Evolutionary conservation across 176 grass and related monocot species (phyloP), one percentile per base, ranked within the genome.

Genomic region (Leersia perrieri): DNA sequence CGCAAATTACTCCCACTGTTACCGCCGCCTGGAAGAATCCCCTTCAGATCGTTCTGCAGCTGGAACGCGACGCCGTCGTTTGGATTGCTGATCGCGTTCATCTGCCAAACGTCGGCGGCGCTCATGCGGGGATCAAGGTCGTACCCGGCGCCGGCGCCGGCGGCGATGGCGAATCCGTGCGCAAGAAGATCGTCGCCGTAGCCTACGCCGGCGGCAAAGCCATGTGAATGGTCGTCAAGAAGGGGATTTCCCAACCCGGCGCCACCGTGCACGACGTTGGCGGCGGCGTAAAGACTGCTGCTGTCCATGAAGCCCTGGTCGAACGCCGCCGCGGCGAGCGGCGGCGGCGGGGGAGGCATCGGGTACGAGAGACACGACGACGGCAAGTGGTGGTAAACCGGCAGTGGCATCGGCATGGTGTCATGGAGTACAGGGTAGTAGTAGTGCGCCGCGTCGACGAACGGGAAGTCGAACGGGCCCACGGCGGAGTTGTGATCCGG

Each of bases 391-490:
- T 53, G 66, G n/a, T n/a, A n/a, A 2, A 28, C 22, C 30, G 39
- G 53, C 36, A 4, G 75, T 16, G 83, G 57, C 31, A 79, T 66
- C 4, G 74, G 55, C 15, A 79, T 33, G 60, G 73, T 42, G 27
- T 73, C 60, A 9, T 4, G 26, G 9, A 60, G 44, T n/a, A n/a
- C n/a, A 41, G 23, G 33, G 60, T 80, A 41, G 27, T 33, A 55
- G 70, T 74, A 64, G 28, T 74, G 60, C 0, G 76, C 2, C 27
- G n/a, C 44, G 13, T 33, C 18, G 18, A 47, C 63, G 60, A 55
- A 41, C 5, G 28, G 44, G 69, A 66, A 57, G 33, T 42, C 57
- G 28, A 81, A 71, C n/a, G n/a, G n/a, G n/a, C n/a, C n/a, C n/a
- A n/a, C n/a, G n/a, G n/a, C n/a, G 36, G 22, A 11, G 28, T 68